Conservation (phyloP, 2,329 filamentous ascomycete species). For the Ophioceras dolichostomum region DNA sequence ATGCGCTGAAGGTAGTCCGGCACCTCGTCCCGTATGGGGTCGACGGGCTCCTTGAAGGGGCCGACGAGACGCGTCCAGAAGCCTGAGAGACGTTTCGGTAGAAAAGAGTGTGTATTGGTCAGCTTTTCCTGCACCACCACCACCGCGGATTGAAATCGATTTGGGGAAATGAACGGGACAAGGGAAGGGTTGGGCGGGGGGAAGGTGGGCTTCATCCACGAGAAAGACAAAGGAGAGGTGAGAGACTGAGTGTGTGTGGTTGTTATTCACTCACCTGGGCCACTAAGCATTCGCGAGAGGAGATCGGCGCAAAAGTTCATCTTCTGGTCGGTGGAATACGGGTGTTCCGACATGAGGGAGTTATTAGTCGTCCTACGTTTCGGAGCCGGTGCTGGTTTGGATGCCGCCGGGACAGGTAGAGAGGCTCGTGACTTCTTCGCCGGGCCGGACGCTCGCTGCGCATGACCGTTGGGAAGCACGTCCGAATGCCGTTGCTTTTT, state of each 20-base stretch:
- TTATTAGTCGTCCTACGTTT: conserved; percentile 2
- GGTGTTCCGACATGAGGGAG: conserved; percentile 6
- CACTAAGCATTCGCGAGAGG: conserved; percentile 46
- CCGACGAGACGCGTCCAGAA: conserved; percentile 56
- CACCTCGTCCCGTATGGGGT: conserved; percentile 40
- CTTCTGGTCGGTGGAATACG: conserved; percentile 29
- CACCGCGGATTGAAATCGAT: neutral
- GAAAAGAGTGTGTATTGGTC: neutral
- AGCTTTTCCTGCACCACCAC: neutral
- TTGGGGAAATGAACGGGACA: neutral
- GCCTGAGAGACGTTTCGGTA: too few relatives aligned
- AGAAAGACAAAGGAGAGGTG: too few relatives aligned
- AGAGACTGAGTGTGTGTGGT: neutral
- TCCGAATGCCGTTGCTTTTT: conserved; percentile 31
- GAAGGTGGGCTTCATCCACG: too few relatives aligned
- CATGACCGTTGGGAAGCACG: conserved; percentile 9
- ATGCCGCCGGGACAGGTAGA: conserved; percentile 13
- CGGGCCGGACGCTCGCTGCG: conserved; percentile 6
- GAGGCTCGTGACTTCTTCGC: conserved; percentile 18
- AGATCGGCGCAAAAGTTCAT: conserved; percentile 47
- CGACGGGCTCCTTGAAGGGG: conserved; percentile 47
- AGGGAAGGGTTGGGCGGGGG: too few relatives aligned
- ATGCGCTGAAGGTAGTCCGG: conserved; percentile 51
- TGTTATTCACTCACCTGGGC: conserved; percentile 32
- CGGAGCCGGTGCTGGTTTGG: neutral